These are phyloP conservation scores for Ganoderma sp. DNA, from an alignment of 1,284 basidiomycete species.

Conservation along the genomic window DNA sequence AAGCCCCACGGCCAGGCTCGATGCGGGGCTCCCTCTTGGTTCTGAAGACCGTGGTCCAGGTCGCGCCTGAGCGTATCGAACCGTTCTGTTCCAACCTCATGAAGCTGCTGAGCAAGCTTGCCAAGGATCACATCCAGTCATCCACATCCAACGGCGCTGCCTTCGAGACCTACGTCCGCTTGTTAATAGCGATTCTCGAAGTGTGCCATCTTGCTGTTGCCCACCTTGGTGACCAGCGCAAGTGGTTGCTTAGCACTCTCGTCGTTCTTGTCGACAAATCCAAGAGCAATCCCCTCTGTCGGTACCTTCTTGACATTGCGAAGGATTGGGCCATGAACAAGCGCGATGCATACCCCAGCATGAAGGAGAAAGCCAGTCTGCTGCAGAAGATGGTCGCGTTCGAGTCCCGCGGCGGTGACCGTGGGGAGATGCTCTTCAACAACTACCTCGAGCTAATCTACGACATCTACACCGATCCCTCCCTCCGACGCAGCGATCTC, in stretches of 20 bases:
- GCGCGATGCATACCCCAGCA: conserved; percentile 86
- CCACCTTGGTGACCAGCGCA: conserved; percentile 73
- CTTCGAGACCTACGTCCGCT: conserved; percentile 65
- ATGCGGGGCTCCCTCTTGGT: conserved; percentile 86
- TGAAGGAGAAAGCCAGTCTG: conserved; percentile 95
- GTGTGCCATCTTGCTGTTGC: conserved; percentile 72
- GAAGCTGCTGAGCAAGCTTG: conserved; percentile 85
- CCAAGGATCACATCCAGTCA: conserved; percentile 84
- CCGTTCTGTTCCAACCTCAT: conserved; percentile 79
- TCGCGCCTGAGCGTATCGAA: conserved; percentile 86
- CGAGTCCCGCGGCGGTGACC: conserved; percentile 76
- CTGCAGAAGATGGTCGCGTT: conserved; percentile 91
- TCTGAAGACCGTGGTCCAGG: conserved; percentile 88
- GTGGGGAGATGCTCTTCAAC: conserved; percentile 77
- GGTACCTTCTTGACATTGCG: conserved; percentile 87
- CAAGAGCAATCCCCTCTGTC: conserved; percentile 81
- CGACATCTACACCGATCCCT: conserved; percentile 92
- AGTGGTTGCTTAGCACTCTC: conserved; percentile 77
- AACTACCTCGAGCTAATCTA: conserved; percentile 92
- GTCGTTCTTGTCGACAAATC: conserved; percentile 92
- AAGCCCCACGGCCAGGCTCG: conserved; percentile 22
- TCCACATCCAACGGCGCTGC: conserved; percentile 51
- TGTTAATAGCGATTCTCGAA: conserved; percentile 72
- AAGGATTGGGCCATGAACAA: conserved; percentile 89
- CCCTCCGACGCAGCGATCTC: conserved; percentile 88